Base-by-base conservation (phyloP, 176 grass and related monocot species). In the Lolium perenne region DNA sequence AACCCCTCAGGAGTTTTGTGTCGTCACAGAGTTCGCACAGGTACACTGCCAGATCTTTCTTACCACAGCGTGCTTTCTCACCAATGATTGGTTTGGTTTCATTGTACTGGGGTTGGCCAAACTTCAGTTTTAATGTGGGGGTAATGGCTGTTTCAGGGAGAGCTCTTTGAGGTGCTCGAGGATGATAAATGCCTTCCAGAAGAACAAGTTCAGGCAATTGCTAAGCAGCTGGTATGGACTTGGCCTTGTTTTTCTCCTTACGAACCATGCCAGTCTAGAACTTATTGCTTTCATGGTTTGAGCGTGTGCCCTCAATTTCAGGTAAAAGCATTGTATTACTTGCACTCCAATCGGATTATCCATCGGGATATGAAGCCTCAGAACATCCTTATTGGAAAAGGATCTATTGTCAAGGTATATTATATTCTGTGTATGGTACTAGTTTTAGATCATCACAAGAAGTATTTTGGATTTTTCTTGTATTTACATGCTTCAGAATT, bases 331-430 rank as follows among this genome's bases (percentile, higher is more conserved):
- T 78, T 95, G 63, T 77, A 95, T 80, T 98, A 95, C 87, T 95
- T 98, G 86, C 96, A 98, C 69, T 94, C 96, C 23, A 95, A 95
- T 87, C 82, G 94, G 16, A 98, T 98, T 61, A 96, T 98, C 56
- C 97, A 98, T 80, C 86, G 94, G 47, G 97, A 96, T 87, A 98
- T 98, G 97, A 98, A 98, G 86, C 97, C 97, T 53, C 92, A 98
- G 86, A 98, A 98, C 81, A 98, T 98, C 49, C 93, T 95, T 88
- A 98, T 96, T 23, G 93, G 97, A 32, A 91, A 95, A 83, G 93
- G 93, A 77, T 95, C 94, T 86, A 80, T 95, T 91, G 92, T 98
- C 22, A 98, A 95, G 94, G 97, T 98, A 92, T 20, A 22, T 55
- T 86, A 55, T 72, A 5, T 84, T 54, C 43, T 26, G 11, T 41